Base-by-base conservation (phyloP, 257 asterid genomes). In the Solanum medicagineum region DNA sequence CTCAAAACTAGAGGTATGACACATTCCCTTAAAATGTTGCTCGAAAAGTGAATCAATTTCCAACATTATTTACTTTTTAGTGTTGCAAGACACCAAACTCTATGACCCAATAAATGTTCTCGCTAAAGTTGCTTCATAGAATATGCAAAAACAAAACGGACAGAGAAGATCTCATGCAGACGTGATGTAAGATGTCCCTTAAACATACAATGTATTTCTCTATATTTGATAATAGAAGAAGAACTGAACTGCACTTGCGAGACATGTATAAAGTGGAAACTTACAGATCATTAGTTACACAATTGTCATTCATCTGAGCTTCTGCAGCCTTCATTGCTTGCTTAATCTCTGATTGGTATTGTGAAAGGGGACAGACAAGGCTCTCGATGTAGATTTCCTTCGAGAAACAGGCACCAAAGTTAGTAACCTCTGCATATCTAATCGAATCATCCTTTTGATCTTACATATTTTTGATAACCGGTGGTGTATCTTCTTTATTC, bases 381-480 rank as follows among this genome's bases (percentile, higher is more conserved):
- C 91, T 93, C 80, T 92, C 95, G 32, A 85, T 51, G 57, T 89
- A 92, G 73, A 85, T 42, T 16, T 20, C 1, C 49, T 8, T 9
- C 4, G 20, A 54, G 59, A 6, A 6, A 15, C 8, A 51, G 55
- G 59, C 3, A 2, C 20, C 59, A 54, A 68, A 68, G 49, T 68
- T 68, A 14, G 49, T 32, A 40, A 36, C 49, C 20, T 32, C 14
- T 32, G 49, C 14, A 68, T 68, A 32, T 4, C 8, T 68, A 40
- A 6, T 54, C 0, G n/a, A 54, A 54, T 54, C n/a, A 54, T 0
- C n/a, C 59, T 54, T 54, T 54, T 14, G 84, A 85, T 91, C 70
- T 69, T 86, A 91, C 10, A 32, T 68, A 22, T 32, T 32, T 60
- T 20, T 19, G 90, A 86, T 85, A 87, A 84, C 90, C 84, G 7